Percentiles rank a stretch among this genome's conserved stretches.
Conservation (phyloP, 2,329 filamentous ascomycete genomes). For the Fusarium pseudocircinatum region DNA sequence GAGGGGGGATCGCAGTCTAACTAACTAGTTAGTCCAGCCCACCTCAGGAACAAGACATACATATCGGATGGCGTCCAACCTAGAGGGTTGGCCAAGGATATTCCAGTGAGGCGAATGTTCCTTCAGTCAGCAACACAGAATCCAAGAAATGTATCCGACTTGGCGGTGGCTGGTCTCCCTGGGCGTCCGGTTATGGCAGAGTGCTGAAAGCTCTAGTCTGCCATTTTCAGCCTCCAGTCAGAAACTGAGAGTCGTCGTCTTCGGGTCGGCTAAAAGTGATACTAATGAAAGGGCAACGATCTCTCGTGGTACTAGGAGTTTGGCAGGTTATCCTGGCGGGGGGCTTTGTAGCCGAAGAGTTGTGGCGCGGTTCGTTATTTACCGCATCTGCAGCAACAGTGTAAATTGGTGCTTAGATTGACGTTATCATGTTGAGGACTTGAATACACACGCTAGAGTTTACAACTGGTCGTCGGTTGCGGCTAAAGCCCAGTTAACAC, state of each 20-base stretch:
- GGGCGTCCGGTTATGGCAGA: slow-evolving; percentile 1
- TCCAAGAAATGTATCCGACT: slow-evolving; percentile 15
- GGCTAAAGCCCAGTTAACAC: neutral
- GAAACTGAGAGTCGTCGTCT: neutral
- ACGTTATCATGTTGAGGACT: slow-evolving; percentile 7
- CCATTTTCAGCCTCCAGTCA: neutral
- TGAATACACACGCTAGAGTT: slow-evolving; percentile 3
- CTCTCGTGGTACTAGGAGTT: slow-evolving; percentile 8
- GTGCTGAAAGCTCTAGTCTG: neutral
- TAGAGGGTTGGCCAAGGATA: neutral
- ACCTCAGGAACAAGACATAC: slow-evolving; percentile 13
- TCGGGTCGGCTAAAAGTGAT: slow-evolving; percentile 27
- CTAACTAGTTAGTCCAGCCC: neutral
- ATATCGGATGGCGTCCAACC: neutral
- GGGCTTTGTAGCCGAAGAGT: slow-evolving; percentile 19
- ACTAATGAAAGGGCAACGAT: neutral
- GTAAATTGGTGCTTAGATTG: neutral
- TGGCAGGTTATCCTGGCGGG: neutral
- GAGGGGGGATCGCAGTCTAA: neutral
- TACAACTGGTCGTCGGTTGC: slow-evolving; percentile 5
- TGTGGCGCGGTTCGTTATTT: slow-evolving; percentile 33
- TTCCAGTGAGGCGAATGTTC: neutral
- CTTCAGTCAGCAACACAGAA: slow-evolving; percentile 12
- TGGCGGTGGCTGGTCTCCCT: slow-evolving; percentile 26
- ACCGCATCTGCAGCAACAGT: neutral